Conservation (phyloP, 179 eudicot genomes). For the Silene vulgaris region DNA sequence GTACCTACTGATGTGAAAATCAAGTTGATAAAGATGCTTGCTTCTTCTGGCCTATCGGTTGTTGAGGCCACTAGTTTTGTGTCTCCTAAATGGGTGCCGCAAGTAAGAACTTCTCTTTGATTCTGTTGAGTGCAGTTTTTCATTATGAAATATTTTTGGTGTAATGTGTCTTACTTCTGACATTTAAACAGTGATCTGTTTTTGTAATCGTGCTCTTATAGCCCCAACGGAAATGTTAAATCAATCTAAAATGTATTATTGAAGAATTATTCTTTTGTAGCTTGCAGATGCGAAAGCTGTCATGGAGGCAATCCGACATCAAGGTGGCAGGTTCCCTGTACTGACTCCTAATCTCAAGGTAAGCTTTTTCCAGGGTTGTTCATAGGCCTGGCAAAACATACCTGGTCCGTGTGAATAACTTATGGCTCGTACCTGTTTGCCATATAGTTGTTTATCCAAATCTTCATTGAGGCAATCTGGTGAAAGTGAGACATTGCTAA, state of each 20-base stretch:
- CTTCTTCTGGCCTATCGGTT: slow-evolving; percentile 69
- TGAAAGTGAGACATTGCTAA: slow-evolving; percentile 10
- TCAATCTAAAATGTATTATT: too few species aligned
- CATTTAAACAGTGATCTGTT: neutral
- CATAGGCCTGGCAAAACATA: neutral
- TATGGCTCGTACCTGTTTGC: neutral
- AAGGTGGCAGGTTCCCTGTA: slow-evolving; percentile 59
- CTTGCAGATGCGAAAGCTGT: too few species aligned
- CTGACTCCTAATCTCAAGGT: slow-evolving; percentile 91
- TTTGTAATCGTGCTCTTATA: neutral
- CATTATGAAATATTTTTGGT: slow-evolving; percentile 4
- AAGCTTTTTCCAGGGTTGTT: slow-evolving; percentile 2
- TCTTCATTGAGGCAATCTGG: slow-evolving; percentile 6
- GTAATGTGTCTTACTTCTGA: slow-evolving; percentile 9
- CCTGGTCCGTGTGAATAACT: neutral
- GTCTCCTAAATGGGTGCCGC: slow-evolving; percentile 95
- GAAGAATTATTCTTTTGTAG: too few species aligned
- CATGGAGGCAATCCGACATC: slow-evolving; percentile 51
- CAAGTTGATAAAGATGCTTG: slow-evolving; percentile 72
- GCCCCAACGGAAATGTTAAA: too few species aligned
- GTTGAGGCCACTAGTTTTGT: slow-evolving; percentile 93
- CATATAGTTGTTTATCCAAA: neutral
- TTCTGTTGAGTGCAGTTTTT: neutral
- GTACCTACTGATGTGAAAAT: slow-evolving; percentile 73
- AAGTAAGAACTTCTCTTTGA: slow-evolving; percentile 40